Evolutionary conservation across 176 grass and related monocot genomes (phyloP).

Genomic region (Secale cereale): DNA sequence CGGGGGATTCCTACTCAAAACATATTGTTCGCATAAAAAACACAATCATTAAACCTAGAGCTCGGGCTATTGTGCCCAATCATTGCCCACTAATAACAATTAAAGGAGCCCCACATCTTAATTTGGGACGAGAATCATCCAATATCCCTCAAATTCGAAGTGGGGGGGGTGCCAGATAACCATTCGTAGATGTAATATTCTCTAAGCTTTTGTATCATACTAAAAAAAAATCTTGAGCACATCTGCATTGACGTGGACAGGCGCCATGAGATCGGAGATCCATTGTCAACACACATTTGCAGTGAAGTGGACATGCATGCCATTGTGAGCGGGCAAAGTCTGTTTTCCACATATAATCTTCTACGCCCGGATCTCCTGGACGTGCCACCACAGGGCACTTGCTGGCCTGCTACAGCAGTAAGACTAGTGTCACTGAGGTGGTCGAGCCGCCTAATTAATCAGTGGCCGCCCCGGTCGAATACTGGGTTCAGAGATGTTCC

Average conservation of each 20-base stretch:
- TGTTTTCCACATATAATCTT: constrained; percentile 26
- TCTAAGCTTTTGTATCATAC: neutral
- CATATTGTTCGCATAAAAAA: neutral
- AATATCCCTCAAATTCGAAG: neutral
- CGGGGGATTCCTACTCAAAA: neutral
- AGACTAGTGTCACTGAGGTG: neutral
- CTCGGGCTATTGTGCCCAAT: neutral
- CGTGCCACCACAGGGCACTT: constrained; percentile 5
- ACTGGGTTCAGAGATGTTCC: neutral
- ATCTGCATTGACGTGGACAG: neutral
- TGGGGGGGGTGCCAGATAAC: neutral
- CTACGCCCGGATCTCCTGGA: neutral
- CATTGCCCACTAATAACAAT: neutral
- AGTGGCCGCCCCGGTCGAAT: neutral
- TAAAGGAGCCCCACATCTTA: neutral
- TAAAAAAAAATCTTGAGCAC: neutral
- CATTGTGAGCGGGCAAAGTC: neutral
- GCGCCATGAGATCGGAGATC: neutral
- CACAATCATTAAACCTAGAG: neutral
- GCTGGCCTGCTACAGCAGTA: neutral
- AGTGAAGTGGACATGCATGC: constrained; percentile 18
- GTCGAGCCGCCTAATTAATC: constrained; percentile 37
- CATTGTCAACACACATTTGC: neutral
- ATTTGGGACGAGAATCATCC: neutral
- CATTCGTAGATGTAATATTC: neutral